Evolutionary conservation across 108 stramenopile genomes (phyloP).

Genomic region (Chaetoceros tenuissimus): DNA sequence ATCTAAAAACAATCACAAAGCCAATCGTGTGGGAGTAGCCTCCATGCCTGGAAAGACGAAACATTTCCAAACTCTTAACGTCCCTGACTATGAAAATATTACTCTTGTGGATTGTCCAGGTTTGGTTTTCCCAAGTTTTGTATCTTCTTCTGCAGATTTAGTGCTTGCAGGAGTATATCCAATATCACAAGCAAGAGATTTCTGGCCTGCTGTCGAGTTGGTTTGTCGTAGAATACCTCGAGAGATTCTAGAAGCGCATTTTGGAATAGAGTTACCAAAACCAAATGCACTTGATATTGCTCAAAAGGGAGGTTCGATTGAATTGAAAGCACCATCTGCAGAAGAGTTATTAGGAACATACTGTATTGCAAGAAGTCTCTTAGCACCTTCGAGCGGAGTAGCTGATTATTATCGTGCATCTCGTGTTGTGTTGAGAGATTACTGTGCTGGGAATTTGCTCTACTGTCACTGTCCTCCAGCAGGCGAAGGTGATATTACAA

Average conservation of each 20-base stretch:
- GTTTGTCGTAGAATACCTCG: slow-evolving; percentile 88
- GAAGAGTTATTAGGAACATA: slow-evolving; percentile 83
- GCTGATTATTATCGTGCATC: slow-evolving; percentile 90
- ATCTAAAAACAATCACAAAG: slow-evolving; percentile 80
- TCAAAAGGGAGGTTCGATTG: slow-evolving; percentile 29
- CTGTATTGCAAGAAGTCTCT: slow-evolving; percentile 85
- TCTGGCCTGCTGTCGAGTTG: slow-evolving; percentile 81
- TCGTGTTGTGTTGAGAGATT: slow-evolving; percentile 91
- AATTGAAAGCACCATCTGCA: slow-evolving; percentile 65
- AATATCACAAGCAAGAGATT: slow-evolving; percentile 96
- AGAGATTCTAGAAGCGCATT: slow-evolving; percentile 83
- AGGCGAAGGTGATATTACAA: slow-evolving; percentile 12
- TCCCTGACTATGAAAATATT: slow-evolving; percentile 75
- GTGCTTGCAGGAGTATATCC: slow-evolving; percentile 95
- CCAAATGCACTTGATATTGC: slow-evolving; percentile 52
- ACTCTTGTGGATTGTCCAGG: slow-evolving; percentile 99
- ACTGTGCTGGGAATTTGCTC: slow-evolving; percentile 86
- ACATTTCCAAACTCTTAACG: slow-evolving; percentile 96
- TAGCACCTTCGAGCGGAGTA: slow-evolving; percentile 86
- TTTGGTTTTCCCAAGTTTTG: slow-evolving; percentile 98
- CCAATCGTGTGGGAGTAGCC: slow-evolving; percentile 91
- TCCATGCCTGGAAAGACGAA: slow-evolving; percentile 99
- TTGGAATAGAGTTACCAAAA: slow-evolving; percentile 79
- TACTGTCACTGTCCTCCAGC: slow-evolving; percentile 91
- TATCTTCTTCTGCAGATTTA: slow-evolving; percentile 91